Evolutionary conservation across 2,329 filamentous ascomycete species (phyloP), one percentile per base, ranked within the genome.

Genomic region (Cladosporium sp.): DNA sequence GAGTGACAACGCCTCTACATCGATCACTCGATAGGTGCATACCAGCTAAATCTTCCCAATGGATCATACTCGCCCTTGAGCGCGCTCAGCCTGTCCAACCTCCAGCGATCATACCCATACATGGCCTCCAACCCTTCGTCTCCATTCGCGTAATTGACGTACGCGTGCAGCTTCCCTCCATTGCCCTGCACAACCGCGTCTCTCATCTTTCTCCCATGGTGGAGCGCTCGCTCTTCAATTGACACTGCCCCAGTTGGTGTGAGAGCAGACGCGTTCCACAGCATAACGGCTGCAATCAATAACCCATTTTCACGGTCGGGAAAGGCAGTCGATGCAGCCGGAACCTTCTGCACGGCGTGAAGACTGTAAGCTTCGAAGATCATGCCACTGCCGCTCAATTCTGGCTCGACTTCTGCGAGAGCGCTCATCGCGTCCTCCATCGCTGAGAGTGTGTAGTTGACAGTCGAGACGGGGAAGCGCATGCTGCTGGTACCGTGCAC

Each of bases 31-130:
- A 52, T 53, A 5, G 75, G 75, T 11, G 67, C 72, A 57, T 77
- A 77, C 62, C 72, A 77, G 12, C 68, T 71, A 46, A 78, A 77
- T 52, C 59, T 65, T 0, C 72, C 69, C 16, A 73, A 57, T 0
- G 76, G 76, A 66, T 79, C 78, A 56, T 76, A 78, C 62, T 71
- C 71, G 26, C 65, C 66, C 66, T 79, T 79, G 35, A 79, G 64
- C 0, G 62, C 68, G 64, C 68, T 66, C 10, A 79, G 70, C 64
- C 69, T 74, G 46, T 74, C 61, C 49, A 77, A 62, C 23, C 75
- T 68, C 74, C 75, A 77, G 3, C 66, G 14, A 61, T 78, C 73
- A 21, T 72, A 73, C 1, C 77, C 77, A 64, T 78, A 79, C 65
- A 74, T 68, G 0, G 66, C 67, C 62, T 74, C 66, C 14, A 71